Conservation (phyloP, 1,284 basidiomycete genomes). For the Papiliotrema nemorosa region DNA sequence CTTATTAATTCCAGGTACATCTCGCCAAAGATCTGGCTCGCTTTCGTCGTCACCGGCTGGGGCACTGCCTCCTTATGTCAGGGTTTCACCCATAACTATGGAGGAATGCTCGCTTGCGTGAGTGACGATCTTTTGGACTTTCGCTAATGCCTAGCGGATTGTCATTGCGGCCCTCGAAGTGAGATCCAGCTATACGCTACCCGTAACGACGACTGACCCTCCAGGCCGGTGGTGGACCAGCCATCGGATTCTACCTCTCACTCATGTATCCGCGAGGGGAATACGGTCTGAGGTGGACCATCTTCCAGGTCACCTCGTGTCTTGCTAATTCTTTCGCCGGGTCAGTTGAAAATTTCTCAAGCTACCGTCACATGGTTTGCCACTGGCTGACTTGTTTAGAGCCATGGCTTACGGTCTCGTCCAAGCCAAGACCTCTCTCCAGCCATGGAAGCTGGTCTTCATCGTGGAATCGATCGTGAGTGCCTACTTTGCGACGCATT, state of each 20-base stretch:
- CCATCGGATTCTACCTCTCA: constrained; percentile 16
- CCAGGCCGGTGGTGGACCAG: constrained; percentile 16
- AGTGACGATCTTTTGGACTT: neutral
- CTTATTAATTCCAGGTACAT: no score
- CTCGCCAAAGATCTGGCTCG: constrained; percentile 10
- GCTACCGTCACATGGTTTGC: neutral
- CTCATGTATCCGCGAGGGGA: constrained; percentile 16
- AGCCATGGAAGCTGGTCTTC: constrained; percentile 15
- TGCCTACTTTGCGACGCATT: neutral
- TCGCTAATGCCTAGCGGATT: constrained; percentile 10
- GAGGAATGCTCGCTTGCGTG: constrained; percentile 16
- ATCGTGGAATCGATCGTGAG: constrained; percentile 16
- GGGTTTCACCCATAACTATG: constrained; percentile 12
- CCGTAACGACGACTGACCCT: no score
- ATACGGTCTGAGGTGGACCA: constrained; percentile 16
- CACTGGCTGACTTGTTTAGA: constrained; percentile 1
- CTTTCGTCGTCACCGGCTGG: constrained; percentile 16
- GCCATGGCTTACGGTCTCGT: constrained; percentile 18
- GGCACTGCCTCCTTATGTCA: constrained; percentile 13
- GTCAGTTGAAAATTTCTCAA: constrained; percentile 7
- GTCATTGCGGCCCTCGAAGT: constrained; percentile 15
- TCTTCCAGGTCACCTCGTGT: constrained; percentile 14
- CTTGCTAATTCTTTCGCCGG: constrained; percentile 17
- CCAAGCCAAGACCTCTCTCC: constrained; percentile 12
- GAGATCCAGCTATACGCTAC: no score